Evolutionary conservation across 2,329 filamentous ascomycete species (phyloP), one percentile per base, ranked within the genome.

Genomic region (Penicillium occitanis): DNA sequence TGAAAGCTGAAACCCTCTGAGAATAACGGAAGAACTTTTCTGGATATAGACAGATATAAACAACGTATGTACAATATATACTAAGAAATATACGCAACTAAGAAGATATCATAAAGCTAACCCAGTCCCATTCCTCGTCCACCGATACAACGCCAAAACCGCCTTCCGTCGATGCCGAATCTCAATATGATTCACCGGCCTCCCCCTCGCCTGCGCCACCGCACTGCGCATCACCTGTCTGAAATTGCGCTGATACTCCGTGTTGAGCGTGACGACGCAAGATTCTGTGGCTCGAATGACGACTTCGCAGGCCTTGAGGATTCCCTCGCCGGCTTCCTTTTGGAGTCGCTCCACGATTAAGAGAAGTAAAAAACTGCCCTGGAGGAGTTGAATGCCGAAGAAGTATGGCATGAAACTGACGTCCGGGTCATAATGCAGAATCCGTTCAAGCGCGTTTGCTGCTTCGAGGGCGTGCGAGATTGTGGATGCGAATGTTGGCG

Each of bases 321-420:
- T 92, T 70, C 88, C 92, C 3, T 91, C 88, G n/a, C 90, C 92
- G 1, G 92, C 93, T 75, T 96, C 92, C 22, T 88, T 88, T 77
- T 93, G 90, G 64, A 97, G 82, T 77, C 96, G 95, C 76, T 97
- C 93, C 67, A 93, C 93, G 61, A 96, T 96, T 53, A 97, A 82
- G 0, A 97, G 85, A 28, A 97, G 81, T 48, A 97, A 80, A 76
- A 97, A 96, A 46, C 92, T 96, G 5, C 93, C 93, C 74, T 97
- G 93, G 5, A 97, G 82, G 2, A 97, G 84, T 76, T 97, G 97
- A 68, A 97, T 94, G 66, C 93, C 93, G 70, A 96, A 97, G 82
- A 97, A 97, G 81, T 96, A 97, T 1, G 93, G 93, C 92, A 97
- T 97, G 78, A 96, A 96, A 77, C 94, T 93, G 60, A 97, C 84